phyloP scores from a whole-genome alignment of 148 eudicot species.

The Hydrangea macrophylla region DNA sequence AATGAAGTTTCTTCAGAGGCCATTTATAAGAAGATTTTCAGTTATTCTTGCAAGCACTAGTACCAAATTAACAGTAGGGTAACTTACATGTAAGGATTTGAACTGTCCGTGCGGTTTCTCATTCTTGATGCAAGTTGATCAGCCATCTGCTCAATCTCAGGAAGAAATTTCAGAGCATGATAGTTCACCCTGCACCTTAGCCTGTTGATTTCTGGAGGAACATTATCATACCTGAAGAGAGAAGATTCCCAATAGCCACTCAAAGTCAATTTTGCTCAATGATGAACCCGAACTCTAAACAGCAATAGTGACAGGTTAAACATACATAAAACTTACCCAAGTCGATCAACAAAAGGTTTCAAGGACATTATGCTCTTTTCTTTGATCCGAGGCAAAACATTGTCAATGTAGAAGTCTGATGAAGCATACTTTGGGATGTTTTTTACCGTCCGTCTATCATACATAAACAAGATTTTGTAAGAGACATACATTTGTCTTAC shows the following conservation, averaged over 20 bases:
- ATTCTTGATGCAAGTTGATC: slow-evolving; percentile 81
- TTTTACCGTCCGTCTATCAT: slow-evolving; percentile 88
- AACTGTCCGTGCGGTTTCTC: slow-evolving; percentile 82
- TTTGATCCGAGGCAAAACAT: slow-evolving; percentile 94
- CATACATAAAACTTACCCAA: slow-evolving; percentile 61
- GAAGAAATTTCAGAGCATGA: slow-evolving; percentile 96
- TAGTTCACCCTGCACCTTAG: slow-evolving; percentile 93
- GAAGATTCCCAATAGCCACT: neutral
- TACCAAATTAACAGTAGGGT: neutral
- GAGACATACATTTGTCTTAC: slow-evolving; percentile 4
- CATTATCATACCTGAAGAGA: slow-evolving; percentile 82
- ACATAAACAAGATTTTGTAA: slow-evolving; percentile 5
- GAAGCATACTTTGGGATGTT: slow-evolving; percentile 98
- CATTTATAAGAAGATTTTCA: slow-evolving; percentile 13
- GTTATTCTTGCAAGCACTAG: neutral
- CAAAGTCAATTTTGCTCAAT: neutral
- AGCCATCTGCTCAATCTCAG: slow-evolving; percentile 93
- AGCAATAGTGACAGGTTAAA: neutral
- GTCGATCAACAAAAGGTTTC: slow-evolving; percentile 98
- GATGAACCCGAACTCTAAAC: neutral
- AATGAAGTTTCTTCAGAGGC: too few relatives aligned
- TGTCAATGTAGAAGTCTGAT: slow-evolving; percentile 92
- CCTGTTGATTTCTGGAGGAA: slow-evolving; percentile 89
- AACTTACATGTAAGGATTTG: slow-evolving; percentile 92
- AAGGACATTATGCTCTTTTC: slow-evolving; percentile 98